These are phyloP conservation scores for Zymoseptoria pseudotritici DNA, from an alignment of 2,329 filamentous ascomycete genomes.

Conservation along the genomic window DNA sequence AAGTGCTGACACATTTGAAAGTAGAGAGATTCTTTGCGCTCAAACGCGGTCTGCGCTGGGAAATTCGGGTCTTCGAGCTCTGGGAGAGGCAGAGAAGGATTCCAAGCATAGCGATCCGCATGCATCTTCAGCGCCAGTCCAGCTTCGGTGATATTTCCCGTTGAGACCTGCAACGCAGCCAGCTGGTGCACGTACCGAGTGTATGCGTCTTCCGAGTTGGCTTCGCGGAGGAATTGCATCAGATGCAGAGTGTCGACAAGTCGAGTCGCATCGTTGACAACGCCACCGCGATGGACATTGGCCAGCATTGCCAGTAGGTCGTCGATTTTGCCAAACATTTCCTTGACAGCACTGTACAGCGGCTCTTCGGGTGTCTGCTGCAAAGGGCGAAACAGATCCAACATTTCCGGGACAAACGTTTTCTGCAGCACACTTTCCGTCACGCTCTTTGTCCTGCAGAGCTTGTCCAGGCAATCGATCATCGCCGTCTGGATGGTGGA, in stretches of 20 bases:
- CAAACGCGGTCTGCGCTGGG: constrained; percentile 77
- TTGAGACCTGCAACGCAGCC: constrained; percentile 65
- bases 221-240: constrained; percentile 94
- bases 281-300: constrained; percentile 74
- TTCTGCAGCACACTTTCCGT: constrained; percentile 89
- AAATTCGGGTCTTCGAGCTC: constrained; percentile 68
- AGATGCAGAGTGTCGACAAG: constrained; percentile 82
- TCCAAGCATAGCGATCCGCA: constrained; percentile 89
- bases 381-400: constrained; percentile 70
- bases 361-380: constrained; percentile 60
- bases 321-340: constrained; percentile 76
- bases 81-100: constrained; percentile 58
- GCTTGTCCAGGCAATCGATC: constrained; percentile 82
- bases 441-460: constrained; percentile 73
- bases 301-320: constrained; percentile 86
- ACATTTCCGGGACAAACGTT: constrained; percentile 78
- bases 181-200: constrained; percentile 93
- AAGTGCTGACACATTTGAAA: constrained; percentile 93
- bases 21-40: constrained; percentile 85
- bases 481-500: constrained; percentile 90
- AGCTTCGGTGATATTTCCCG: constrained; percentile 76
- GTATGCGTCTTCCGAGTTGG: constrained; percentile 96
- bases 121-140: constrained; percentile 84
- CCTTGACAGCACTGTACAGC: constrained; percentile 67
- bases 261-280: constrained; percentile 59